Percentiles rank a stretch among this genome's conserved stretches.
These are phyloP conservation scores for Usnea hakonensis DNA, from an alignment of 495 filamentous ascomycete species.

Conservation along the genomic window DNA sequence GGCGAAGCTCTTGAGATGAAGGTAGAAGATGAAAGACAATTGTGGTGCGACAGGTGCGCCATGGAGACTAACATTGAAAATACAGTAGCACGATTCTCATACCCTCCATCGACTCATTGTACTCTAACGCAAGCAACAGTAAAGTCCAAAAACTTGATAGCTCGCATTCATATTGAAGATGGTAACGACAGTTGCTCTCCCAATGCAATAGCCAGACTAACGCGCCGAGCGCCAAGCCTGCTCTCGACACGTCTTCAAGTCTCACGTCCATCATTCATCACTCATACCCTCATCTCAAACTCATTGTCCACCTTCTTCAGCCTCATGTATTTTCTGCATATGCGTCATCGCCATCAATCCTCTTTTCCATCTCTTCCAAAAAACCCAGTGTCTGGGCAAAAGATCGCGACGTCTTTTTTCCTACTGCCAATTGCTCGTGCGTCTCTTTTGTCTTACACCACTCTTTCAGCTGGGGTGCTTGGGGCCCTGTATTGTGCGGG, in stretches of 20 bases:
- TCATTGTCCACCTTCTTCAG: not conserved
- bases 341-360: not conserved
- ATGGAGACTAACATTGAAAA: not conserved
- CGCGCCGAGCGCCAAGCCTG: not conserved
- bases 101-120: not conserved
- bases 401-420: conserved; percentile 2
- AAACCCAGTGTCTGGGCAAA: not conserved
- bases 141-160: not conserved
- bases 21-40: not conserved
- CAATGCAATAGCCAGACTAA: not conserved
- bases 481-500: not conserved
- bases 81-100: not conserved
- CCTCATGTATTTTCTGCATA: not conserved
- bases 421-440: conserved; percentile 6
- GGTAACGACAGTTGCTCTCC: not conserved
- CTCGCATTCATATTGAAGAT: not conserved
- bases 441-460: conserved; percentile 6
- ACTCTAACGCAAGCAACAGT: not conserved
- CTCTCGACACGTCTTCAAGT: not conserved
- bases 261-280: not conserved
- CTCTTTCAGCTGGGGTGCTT: not conserved
- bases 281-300: not conserved
- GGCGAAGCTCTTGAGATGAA: no score
- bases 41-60: not conserved
- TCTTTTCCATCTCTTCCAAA: not conserved